A percentile compares a stretch with the other conserved stretches of the same genome.
Evolutionary conservation across 345 rosid species (phyloP).

Genomic region (Nasturtium officinale): DNA sequence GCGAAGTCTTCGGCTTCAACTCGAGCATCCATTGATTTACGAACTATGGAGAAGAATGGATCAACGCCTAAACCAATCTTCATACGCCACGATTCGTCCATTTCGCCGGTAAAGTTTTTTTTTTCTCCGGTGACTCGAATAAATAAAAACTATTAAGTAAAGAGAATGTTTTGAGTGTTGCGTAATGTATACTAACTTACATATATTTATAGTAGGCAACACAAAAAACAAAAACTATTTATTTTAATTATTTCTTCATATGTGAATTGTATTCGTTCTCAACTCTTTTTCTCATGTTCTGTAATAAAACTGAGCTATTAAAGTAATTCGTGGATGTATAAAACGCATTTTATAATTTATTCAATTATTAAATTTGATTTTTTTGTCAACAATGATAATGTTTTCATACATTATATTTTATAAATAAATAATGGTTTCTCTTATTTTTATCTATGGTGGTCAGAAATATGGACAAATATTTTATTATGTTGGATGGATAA

Average conservation of each 20-base stretch:
- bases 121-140: not conserved
- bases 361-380: not conserved
- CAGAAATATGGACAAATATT: not conserved
- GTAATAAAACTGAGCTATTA: not conserved
- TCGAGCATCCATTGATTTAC: conserved; percentile 51
- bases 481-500: not conserved
- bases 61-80: conserved; percentile 59
- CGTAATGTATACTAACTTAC: conserved; percentile 30
- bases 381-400: not conserved
- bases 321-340: not conserved
- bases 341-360: not conserved
- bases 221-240: not conserved
- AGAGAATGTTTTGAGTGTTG: conserved; percentile 14
- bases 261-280: not conserved
- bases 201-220: conserved; percentile 24
- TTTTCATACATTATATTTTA: not conserved
- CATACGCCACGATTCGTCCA: conserved; percentile 92
- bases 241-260: conserved; percentile 16
- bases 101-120: conserved; percentile 31
- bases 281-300: not conserved
- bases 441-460: not conserved
- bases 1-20: conserved; percentile 65
- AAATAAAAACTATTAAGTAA: not conserved
- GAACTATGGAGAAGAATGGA: conserved; percentile 51
- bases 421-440: not conserved